phyloP scores from a whole-genome alignment of 2,329 filamentous ascomycete genomes.

The Colletotrichum scovillei region DNA sequence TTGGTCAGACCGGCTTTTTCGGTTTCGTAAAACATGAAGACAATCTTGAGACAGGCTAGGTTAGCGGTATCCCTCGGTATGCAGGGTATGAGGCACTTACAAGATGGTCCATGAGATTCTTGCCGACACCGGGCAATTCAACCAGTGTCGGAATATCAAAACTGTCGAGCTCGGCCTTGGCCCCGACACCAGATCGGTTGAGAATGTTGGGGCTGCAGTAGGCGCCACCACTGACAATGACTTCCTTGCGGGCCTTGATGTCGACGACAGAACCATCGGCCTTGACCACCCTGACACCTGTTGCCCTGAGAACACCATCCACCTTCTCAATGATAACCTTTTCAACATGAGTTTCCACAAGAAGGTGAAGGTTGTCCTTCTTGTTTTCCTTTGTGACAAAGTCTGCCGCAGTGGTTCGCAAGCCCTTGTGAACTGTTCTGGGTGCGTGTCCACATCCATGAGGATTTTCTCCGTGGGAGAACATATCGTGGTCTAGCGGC shows the following conservation, averaged over 20 bases:
- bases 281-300: constrained; percentile 53
- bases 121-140: constrained; percentile 60
- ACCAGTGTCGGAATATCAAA: constrained; percentile 54
- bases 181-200: constrained; percentile 63
- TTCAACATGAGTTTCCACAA: constrained; percentile 61
- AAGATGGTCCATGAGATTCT: constrained; percentile 62
- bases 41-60: constrained; percentile 48
- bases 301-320: constrained; percentile 53
- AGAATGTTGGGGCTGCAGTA: constrained; percentile 65
- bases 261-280: constrained; percentile 48
- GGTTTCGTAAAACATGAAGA: constrained; percentile 72
- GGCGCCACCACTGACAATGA: constrained; percentile 58
- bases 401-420: constrained; percentile 64
- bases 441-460: constrained; percentile 67
- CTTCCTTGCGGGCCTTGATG: constrained; percentile 50
- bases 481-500: constrained; percentile 69
- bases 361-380: constrained; percentile 57
- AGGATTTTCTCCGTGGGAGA: constrained; percentile 59
- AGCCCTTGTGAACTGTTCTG: constrained; percentile 63
- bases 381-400: constrained; percentile 56
- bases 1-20: constrained; percentile 62
- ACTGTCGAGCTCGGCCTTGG: constrained; percentile 52
- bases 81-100: constrained; percentile 41
- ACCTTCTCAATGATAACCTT: constrained; percentile 57
- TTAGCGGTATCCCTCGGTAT: not conserved